Percentiles rank a stretch among this genome's conserved stretches.
Evolutionary conservation across 257 asterid genomes (phyloP).

Genomic region (Solanum pinnatisectum): DNA sequence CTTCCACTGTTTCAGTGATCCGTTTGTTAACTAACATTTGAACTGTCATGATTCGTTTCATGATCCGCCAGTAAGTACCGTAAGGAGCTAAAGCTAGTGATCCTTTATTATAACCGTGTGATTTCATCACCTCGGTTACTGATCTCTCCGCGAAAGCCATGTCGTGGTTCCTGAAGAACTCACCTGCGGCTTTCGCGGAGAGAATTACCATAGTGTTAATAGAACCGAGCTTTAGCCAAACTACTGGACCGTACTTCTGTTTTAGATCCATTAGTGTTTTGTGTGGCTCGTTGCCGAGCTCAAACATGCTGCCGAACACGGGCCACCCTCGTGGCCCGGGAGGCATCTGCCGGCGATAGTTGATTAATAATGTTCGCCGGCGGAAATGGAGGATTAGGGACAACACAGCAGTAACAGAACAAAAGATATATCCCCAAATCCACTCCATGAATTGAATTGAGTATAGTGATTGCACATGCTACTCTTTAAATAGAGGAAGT

Average conservation of each 20-base stretch:
- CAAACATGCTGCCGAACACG: slow-evolving; percentile 5
- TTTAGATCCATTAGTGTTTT: background rate
- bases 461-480: background rate
- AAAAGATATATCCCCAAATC: background rate
- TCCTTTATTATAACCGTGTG: slow-evolving; percentile 22
- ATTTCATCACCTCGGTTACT: slow-evolving; percentile 26
- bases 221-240: slow-evolving; percentile 5
- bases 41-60: slow-evolving; percentile 35
- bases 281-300: slow-evolving; percentile 1
- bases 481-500: background rate
- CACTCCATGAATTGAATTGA: background rate
- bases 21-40: slow-evolving; percentile 35
- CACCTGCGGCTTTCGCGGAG: background rate
- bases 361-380: background rate
- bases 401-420: background rate
- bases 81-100: slow-evolving; percentile 31
- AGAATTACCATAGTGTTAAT: background rate
- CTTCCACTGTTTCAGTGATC: slow-evolving; percentile 15
- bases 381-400: background rate
- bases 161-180: slow-evolving; percentile 22
- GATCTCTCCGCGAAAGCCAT: slow-evolving; percentile 31
- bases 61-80: slow-evolving; percentile 35
- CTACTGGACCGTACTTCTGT: slow-evolving; percentile 2
- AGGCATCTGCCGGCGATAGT: background rate
- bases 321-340: slow-evolving; percentile 12